A percentile compares a stretch with the other conserved stretches of the same genome.
Evolutionary conservation across 257 asterid species (phyloP).

Genomic region (Osmanthus fragrans): DNA sequence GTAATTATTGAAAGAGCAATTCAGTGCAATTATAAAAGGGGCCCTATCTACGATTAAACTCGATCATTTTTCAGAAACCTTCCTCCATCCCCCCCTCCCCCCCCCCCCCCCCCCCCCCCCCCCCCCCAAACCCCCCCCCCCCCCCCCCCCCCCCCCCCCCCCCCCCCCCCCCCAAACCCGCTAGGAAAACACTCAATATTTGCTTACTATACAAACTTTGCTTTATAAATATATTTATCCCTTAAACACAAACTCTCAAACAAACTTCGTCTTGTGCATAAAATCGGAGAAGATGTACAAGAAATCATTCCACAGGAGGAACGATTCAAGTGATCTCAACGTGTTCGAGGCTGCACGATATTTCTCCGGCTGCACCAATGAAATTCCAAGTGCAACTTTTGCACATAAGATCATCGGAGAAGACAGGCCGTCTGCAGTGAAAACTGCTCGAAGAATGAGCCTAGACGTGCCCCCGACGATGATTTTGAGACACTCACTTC

Average conservation of each 20-base stretch:
- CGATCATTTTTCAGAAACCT: constrained; percentile 28
- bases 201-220: background rate
- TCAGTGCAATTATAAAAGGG: constrained; percentile 33
- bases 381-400: constrained; percentile 22
- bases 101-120: constrained; percentile 13
- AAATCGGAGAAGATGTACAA: constrained; percentile 36
- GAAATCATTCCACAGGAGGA: constrained; percentile 48
- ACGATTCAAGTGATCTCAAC: constrained; percentile 68
- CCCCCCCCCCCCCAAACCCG: background rate
- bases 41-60: constrained; percentile 27
- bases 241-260: background rate
- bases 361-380: constrained; percentile 54
- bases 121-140: background rate
- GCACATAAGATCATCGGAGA: background rate
- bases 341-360: constrained; percentile 84
- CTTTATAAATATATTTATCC: background rate
- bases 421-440: background rate
- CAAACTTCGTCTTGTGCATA: background rate
- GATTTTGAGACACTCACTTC: constrained; percentile 30
- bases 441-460: constrained; percentile 51
- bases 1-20: constrained; percentile 15
- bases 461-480: constrained; percentile 47
- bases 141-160: constrained; percentile 14
- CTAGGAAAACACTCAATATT: background rate
- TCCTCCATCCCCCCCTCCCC: background rate